Percentiles rank a stretch among this genome's conserved stretches.
Conservation (phyloP, 345 rosid species). For the Hibiscus trionum region DNA sequence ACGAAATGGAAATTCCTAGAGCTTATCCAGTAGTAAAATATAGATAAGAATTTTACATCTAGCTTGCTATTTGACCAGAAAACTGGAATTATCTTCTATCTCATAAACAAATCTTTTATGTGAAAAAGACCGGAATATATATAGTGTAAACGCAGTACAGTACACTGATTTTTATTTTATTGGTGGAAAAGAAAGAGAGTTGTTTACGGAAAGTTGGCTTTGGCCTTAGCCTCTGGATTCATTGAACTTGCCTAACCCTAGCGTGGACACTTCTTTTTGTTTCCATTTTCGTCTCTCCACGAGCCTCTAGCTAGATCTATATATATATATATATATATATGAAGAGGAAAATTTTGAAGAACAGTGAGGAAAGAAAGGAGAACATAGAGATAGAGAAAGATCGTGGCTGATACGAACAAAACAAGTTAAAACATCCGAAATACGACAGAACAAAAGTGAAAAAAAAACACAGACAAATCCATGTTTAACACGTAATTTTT, state of each 20-base stretch:
- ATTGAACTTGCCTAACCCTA: constrained; percentile 43
- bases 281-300: neutral
- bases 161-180: constrained; percentile 4
- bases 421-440: neutral
- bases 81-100: no score
- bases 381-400: neutral
- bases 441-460: neutral
- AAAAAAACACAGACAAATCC: neutral
- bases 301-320: neutral
- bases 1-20: neutral
- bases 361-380: neutral
- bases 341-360: neutral
- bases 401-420: neutral
- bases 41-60: neutral
- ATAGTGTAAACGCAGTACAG: constrained; percentile 20
- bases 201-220: constrained; percentile 52
- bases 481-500: neutral
- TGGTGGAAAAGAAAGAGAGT: constrained; percentile 18
- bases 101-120: neutral
- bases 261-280: neutral
- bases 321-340: neutral
- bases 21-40: neutral
- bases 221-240: constrained; percentile 20
- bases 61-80: neutral
- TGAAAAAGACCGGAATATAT: neutral